Evolutionary conservation across 2,329 filamentous ascomycete genomes (phyloP).

Genomic region (Sporothrix globosa): DNA sequence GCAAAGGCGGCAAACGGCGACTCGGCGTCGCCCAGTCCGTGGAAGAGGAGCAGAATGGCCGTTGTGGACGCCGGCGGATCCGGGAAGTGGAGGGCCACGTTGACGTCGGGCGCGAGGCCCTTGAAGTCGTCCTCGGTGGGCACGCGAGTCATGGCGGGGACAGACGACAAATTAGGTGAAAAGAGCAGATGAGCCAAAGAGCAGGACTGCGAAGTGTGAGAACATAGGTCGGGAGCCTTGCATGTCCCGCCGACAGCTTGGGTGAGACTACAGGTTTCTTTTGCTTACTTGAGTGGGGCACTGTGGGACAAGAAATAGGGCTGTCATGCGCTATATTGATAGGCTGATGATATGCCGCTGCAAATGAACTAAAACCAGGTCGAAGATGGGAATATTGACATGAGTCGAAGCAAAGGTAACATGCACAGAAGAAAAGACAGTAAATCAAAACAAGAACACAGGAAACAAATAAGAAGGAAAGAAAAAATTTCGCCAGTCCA

Average conservation of each 20-base stretch:
- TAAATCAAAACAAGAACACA: not conserved
- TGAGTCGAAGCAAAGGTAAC: not conserved
- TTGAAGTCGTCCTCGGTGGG: slow-evolving; percentile 57
- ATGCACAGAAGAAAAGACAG: not conserved
- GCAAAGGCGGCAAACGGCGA: slow-evolving; percentile 70
- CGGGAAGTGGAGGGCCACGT: slow-evolving; percentile 54
- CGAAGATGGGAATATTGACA: slow-evolving; percentile 16
- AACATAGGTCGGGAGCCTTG: too few relatives aligned
- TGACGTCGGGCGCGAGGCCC: slow-evolving; percentile 48
- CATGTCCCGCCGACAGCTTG: too few relatives aligned
- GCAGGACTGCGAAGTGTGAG: too few relatives aligned
- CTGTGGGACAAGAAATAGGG: not conserved
- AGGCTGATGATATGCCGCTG: slow-evolving; percentile 7
- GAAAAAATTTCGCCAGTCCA: not conserved
- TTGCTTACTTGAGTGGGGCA: slow-evolving; percentile 3
- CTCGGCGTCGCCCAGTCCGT: slow-evolving; percentile 80
- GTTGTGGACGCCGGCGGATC: slow-evolving; percentile 64
- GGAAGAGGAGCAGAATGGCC: slow-evolving; percentile 78
- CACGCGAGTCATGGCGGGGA: slow-evolving; percentile 44
- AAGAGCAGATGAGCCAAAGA: too few relatives aligned
- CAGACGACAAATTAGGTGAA: not conserved
- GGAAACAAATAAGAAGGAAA: not conserved
- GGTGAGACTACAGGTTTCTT: not conserved
- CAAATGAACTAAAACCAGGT: not conserved
- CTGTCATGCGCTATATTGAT: slow-evolving; percentile 24